Evolutionary conservation across 2,329 filamentous ascomycete species (phyloP), one percentile per base, ranked within the genome.

Genomic region (Paraconiothyrium sp.): DNA sequence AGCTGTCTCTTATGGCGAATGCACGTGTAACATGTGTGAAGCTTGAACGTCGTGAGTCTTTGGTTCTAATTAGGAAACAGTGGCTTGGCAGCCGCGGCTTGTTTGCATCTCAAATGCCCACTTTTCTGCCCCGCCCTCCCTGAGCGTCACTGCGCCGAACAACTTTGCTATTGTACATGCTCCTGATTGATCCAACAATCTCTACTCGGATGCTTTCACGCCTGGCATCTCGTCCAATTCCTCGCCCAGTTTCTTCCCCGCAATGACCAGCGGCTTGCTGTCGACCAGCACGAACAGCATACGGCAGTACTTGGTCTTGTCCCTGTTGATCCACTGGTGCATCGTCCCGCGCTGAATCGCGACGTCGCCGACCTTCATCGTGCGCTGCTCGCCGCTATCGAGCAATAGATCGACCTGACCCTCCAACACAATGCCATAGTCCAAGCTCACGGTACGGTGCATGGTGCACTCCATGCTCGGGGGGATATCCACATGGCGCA

Each of bases 401-500:
- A 80, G 69, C 44, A 79, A 59, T 24, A 75, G 64, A 55, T 79
- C 76, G 16, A 80, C 65, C 65, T 79, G 75, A 35, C 78, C 77
- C 60, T 79, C 77, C 27, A 79, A 66, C 11, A 79, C 77, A 47
- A 74, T 73, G 2, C 78, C 78, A 55, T 80, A 80, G 63, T 80
- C 78, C 32, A 80, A 63, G 62, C 70, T 75, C 58, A 80, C 76
- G 22, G 78, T 80, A 3, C 78, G 72, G 63, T 80, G 78, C 78
- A 80, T 80, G n/a, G 73, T 71, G 59, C 74, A 77, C 24, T 61
- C 69, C n/a, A 71, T 74, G 30, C 65, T 62, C 0, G 78, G 78
- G 14, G 69, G 69, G 51, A 79, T 76, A 56, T 80, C 78, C 46
- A 80, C 78, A 51, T 78, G 74, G 47, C 81, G 78, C 44, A 83